These are phyloP conservation scores for Polytrichum formosum DNA, from an alignment of 225 moss, liverwort and hornwort genomes.

Conservation along the genomic window DNA sequence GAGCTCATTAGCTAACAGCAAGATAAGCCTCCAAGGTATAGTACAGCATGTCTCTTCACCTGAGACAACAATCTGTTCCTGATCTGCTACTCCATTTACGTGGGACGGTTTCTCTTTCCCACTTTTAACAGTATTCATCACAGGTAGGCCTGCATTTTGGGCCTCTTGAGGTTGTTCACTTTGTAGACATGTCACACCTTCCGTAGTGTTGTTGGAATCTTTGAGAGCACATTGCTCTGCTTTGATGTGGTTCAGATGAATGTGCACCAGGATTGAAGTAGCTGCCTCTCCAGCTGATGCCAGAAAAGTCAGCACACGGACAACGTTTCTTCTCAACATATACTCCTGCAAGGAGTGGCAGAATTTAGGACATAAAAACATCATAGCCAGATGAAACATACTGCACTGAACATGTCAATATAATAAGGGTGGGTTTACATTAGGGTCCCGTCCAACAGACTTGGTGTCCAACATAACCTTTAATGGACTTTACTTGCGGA, in stretches of 20 bases:
- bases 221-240: constrained; percentile 27
- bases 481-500: too few species aligned
- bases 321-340: constrained; percentile 68
- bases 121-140: constrained; percentile 12
- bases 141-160: not conserved
- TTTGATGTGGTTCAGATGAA: constrained; percentile 15
- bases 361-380: too few species aligned
- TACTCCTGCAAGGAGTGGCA: constrained; percentile 42
- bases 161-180: constrained; percentile 38
- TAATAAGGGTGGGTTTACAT: too few species aligned
- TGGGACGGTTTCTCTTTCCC: constrained; percentile 4
- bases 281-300: constrained; percentile 69
- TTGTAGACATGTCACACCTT: constrained; percentile 39
- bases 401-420: not conserved
- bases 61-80: not conserved
- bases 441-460: too few species aligned
- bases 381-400: too few species aligned
- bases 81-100: constrained; percentile 4
- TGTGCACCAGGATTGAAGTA: constrained; percentile 53
- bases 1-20: constrained; percentile 64
- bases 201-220: constrained; percentile 35
- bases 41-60: constrained; percentile 33
- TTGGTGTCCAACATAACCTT: too few species aligned
- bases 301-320: constrained; percentile 74
- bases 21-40: constrained; percentile 58